Evolutionary conservation across 2,329 filamentous ascomycete genomes (phyloP), one percentile per base, ranked within the genome.

Genomic region (Ophiostoma perfectum): DNA sequence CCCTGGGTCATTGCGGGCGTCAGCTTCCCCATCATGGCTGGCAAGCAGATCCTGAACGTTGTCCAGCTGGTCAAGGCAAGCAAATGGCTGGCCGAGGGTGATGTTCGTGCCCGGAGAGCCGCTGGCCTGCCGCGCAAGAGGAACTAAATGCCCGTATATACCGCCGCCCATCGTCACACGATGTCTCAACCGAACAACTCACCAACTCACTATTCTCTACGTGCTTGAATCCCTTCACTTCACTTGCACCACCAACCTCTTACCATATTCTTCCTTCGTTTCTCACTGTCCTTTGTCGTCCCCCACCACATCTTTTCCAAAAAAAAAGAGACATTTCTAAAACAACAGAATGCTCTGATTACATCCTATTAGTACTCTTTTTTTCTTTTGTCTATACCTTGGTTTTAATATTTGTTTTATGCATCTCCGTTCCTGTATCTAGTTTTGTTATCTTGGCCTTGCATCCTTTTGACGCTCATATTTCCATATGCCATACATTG

Each of bases 31-130:
- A 83, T 97, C 77, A 98, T 98, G 93, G 81, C 87, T 38, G 84
- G 88, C 73, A 99, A 99, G 85, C 95, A 99, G 78, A 84, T 90
- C 75, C 92, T 98, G 83, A 99, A 99, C 75, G 84, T 97, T 66
- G 85, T 98, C 64, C 95, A 99, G 82, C 85, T 99, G 74, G 86
- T 96, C 75, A 96, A 97, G 79, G 95, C 95, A 6, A 93, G 92
- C 79, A 88, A 88, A 76, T 96, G 92, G 89, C 83, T 99, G 52
- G 95, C 92, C 0, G 93, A 98, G 79, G 93, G 93, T n/a, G 95
- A 99, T 75, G 78, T 90, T 47, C 83, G 86, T 74, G 82, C 84
- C 70, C 85, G 92, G 74, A 85, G 78, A 73, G 81, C 79, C 38
- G 78, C 78, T 70, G 87, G 86, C 3, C 75, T 88, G 41, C 83